Base-by-base conservation (phyloP, 228 moss, liverwort and hornwort species). In the Sphagnum magellanicum region DNA sequence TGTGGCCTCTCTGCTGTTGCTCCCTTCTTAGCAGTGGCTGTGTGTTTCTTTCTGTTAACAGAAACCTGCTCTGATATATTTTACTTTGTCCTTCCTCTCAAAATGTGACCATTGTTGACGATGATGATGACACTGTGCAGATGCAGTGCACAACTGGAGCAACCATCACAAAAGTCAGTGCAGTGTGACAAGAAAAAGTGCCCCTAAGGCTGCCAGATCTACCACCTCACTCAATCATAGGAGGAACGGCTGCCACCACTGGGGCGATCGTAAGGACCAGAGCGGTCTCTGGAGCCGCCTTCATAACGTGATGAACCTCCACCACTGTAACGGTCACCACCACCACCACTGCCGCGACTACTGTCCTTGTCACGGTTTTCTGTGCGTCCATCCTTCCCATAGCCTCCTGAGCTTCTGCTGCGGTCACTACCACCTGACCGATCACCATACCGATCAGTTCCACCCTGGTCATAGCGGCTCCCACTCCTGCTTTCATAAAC, bases 401-500 rank as follows among this genome's bases (percentile, higher is more conserved):
- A 73, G 50, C 93, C 81, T 0, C 90, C 97, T 51, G 72, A 72
- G 48, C 93, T 83, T 53, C 93, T 88, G 61, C 88, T 88, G 53
- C 72, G 46, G 59, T 71, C 63, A 52, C 50, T 50, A 51, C 63
- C 71, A 71, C 51, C 16, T 15, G 59, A 71, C 5, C 71, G 50
- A 46, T 32, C 32, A 32, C 32, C 32, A 32, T 32, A 32, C 32
- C 32, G 32, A 32, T 32, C 32, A 32, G 32, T 32, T 32, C 32
- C 32, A 32, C 32, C 32, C 32, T 32, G 32, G 32, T 32, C 32
- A 49, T 87, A 84, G 64, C 87, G 83, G 69, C 87, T 32, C 32
- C 32, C 32, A 32, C 32, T 32, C 32, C 32, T 83, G 59, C 86
- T 66, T 50, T 83, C 86, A 4, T 64, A 69, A 32, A 32, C 32